phyloP scores from a whole-genome alignment of 352 stramenopile genomes.

The Globisporangium radiosum region DNA sequence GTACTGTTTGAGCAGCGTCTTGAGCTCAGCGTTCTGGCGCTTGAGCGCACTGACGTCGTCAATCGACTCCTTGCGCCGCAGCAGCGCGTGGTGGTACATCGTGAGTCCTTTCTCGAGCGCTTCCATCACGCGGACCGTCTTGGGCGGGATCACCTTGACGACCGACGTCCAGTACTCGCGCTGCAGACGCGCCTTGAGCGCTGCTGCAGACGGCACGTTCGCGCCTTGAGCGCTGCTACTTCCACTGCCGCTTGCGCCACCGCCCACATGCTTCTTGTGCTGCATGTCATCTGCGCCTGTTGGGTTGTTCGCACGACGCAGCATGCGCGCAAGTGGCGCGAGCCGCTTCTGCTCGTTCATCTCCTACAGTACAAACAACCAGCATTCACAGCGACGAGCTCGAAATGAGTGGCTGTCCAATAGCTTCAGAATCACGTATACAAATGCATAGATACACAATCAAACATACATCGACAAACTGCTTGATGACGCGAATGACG shows the following conservation, averaged over 20 bases:
- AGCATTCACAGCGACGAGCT: no score
- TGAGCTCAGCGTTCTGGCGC: conserved; percentile 86
- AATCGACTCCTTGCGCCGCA: conserved; percentile 74
- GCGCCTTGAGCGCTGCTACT: conserved; percentile 16
- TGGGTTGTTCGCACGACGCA: conserved; percentile 21
- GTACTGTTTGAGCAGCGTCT: conserved; percentile 88
- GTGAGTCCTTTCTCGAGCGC: conserved; percentile 78
- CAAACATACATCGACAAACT: conserved; percentile 44
- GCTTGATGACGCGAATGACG: conserved; percentile 81
- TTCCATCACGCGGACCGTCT: conserved; percentile 71
- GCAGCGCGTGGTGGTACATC: conserved; percentile 79
- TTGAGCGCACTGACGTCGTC: conserved; percentile 75
- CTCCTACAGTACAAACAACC: conserved; percentile 22
- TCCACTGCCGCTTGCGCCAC: conserved; percentile 1
- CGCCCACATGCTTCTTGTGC: neutral
- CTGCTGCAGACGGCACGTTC: conserved; percentile 17
- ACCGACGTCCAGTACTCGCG: conserved; percentile 78
- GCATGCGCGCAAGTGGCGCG: conserved; percentile 37
- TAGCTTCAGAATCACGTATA: no score
- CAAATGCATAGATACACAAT: no score
- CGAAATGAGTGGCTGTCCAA: no score
- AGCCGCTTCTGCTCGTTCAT: conserved; percentile 64
- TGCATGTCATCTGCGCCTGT: conserved; percentile 4
- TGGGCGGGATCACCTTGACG: conserved; percentile 60
- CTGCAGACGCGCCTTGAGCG: conserved; percentile 33